These are phyloP conservation scores for Simplicillium aogashimaense DNA, from an alignment of 2,329 filamentous ascomycete genomes.

Conservation along the genomic window DNA sequence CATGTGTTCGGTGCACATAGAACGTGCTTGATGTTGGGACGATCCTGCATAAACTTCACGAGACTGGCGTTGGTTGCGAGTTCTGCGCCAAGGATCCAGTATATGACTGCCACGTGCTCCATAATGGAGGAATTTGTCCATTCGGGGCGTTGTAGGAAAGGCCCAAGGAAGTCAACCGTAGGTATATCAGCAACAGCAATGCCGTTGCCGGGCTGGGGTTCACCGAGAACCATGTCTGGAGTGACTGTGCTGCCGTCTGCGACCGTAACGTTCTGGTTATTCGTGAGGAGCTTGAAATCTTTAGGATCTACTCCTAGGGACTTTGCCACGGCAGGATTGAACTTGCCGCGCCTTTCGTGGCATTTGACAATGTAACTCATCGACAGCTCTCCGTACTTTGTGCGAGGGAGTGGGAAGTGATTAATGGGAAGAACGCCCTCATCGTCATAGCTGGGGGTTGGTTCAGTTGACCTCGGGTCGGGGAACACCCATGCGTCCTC, in stretches of 20 bases:
- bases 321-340: slow-evolving; percentile 56
- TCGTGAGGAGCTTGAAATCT: slow-evolving; percentile 50
- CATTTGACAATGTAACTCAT: slow-evolving; percentile 82
- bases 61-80: slow-evolving; percentile 55
- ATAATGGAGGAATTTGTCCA: slow-evolving; percentile 58
- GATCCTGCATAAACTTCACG: slow-evolving; percentile 57
- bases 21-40: slow-evolving; percentile 57
- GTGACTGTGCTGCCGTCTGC: slow-evolving; percentile 61
- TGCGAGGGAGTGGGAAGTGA: slow-evolving; percentile 48
- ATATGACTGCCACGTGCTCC: slow-evolving; percentile 54
- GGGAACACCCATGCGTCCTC: slow-evolving; percentile 19
- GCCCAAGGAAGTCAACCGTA: slow-evolving; percentile 56
- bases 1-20: slow-evolving; percentile 66
- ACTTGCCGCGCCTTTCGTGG: slow-evolving; percentile 70
- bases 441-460: slow-evolving; percentile 5
- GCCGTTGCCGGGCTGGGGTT: slow-evolving; percentile 56
- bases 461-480: neutral
- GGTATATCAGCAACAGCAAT: slow-evolving; percentile 76
- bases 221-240: slow-evolving; percentile 76
- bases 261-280: slow-evolving; percentile 53
- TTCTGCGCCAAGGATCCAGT: slow-evolving; percentile 72
- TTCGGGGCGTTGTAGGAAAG: slow-evolving; percentile 61
- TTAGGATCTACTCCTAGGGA: slow-evolving; percentile 50
- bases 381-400: slow-evolving; percentile 54
- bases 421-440: slow-evolving; percentile 12